phyloP scores from a whole-genome alignment of 2,329 filamentous ascomycete genomes.

The Colletotrichum paranaense region DNA sequence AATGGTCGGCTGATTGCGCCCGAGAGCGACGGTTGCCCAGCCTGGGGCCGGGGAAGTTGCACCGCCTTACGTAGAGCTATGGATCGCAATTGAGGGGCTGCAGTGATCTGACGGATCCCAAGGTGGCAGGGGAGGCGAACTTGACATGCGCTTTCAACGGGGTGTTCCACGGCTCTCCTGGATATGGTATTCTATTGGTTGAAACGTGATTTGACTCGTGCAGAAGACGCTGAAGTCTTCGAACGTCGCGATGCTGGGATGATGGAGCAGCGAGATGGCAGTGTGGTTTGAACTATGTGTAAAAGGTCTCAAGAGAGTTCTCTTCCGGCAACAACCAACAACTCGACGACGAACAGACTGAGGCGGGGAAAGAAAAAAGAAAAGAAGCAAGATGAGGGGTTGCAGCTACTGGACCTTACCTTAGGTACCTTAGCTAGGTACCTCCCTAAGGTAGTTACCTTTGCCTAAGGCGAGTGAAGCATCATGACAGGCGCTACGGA shows the following conservation, averaged over 20 bases:
- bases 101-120: conserved; percentile 15
- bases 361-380: not conserved
- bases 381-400: not conserved
- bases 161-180: not conserved
- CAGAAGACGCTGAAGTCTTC: not conserved
- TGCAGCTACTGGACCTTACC: not conserved
- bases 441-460: not conserved
- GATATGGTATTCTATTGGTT: not conserved
- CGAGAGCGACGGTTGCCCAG: conserved; percentile 11
- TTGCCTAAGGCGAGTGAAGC: not conserved
- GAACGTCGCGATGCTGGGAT: not conserved
- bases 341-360: not conserved
- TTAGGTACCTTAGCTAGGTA: not conserved
- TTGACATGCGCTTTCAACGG: conserved; percentile 1
- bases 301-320: not conserved
- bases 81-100: conserved; percentile 22
- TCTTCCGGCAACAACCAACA: not conserved
- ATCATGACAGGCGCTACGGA: not conserved
- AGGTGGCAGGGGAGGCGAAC: conserved; percentile 4
- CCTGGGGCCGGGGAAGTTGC: conserved; percentile 10
- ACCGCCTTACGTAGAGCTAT: conserved; percentile 21
- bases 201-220: not conserved
- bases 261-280: not conserved
- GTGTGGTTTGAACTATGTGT: not conserved
- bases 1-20: conserved; percentile 24